Conservation (phyloP, 225 moss, liverwort and hornwort genomes). For the Pseudoscleropodium purum region DNA sequence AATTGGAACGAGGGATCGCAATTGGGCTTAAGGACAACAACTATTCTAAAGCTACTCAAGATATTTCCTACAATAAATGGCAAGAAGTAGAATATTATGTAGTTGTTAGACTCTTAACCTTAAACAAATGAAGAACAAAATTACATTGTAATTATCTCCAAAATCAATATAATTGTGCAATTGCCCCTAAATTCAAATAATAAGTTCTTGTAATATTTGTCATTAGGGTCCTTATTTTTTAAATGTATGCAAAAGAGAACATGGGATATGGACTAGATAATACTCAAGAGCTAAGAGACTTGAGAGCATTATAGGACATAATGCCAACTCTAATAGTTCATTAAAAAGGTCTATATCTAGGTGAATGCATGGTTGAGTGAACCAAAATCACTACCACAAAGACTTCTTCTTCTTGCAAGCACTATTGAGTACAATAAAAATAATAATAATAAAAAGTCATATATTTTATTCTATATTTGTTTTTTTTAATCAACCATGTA, state of each 20-base stretch:
- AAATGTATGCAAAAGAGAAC: neutral
- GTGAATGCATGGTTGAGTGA: no score
- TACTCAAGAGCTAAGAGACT: no score
- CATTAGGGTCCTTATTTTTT: no score
- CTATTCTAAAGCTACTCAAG: neutral
- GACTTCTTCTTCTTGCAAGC: no score
- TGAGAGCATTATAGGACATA: no score
- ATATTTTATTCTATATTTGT: no score
- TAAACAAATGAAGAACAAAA: neutral
- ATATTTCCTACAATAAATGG: neutral
- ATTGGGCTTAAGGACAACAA: neutral
- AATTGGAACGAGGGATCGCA: neutral
- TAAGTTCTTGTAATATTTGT: neutral
- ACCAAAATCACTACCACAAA: no score
- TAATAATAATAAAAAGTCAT: no score
- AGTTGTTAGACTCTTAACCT: neutral
- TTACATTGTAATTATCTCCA: rapidly evolving
- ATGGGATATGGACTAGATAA: neutral
- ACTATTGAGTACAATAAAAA: no score
- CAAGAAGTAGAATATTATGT: neutral
- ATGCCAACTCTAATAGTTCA: no score
- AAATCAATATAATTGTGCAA: neutral
- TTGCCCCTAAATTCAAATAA: neutral
- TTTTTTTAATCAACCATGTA: no score
- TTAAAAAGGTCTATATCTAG: no score